These are phyloP conservation scores for Diaporthe vexans DNA, from an alignment of 2,329 filamentous ascomycete species.

Conservation along the genomic window DNA sequence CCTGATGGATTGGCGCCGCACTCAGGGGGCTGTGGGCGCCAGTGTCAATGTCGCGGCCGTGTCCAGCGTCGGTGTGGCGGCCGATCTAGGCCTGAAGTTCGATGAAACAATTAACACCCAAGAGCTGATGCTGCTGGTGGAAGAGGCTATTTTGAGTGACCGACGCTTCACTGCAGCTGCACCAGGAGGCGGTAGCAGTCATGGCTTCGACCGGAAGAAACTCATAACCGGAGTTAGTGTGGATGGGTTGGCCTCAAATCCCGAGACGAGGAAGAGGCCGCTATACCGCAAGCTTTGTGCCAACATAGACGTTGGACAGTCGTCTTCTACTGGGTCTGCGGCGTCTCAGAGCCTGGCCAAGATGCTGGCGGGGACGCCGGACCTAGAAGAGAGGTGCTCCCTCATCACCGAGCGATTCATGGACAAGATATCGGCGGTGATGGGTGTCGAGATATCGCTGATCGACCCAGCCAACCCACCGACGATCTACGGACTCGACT, in stretches of 20 bases:
- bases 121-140: constrained; percentile 19
- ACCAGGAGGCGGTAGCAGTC: background rate
- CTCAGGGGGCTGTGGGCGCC: background rate
- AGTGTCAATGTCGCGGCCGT: constrained; percentile 31
- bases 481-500: constrained; percentile 25
- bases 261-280: constrained; percentile 11
- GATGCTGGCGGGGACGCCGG: background rate
- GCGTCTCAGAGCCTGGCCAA: constrained; percentile 1
- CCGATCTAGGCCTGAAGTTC: constrained; percentile 4
- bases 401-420: constrained; percentile 6
- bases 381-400: background rate
- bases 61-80: constrained; percentile 17
- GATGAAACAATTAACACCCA: constrained; percentile 30
- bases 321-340: background rate
- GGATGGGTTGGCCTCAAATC: background rate
- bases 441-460: constrained; percentile 7
- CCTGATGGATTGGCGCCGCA: constrained; percentile 43
- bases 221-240: constrained; percentile 5
- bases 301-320: constrained; percentile 1
- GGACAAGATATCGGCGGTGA: constrained; percentile 25
- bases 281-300: constrained; percentile 17
- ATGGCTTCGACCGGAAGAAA: background rate
- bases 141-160: constrained; percentile 19
- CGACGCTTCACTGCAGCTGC: background rate
- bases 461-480: constrained; percentile 21